Evolutionary conservation across 2,329 filamentous ascomycete species (phyloP).

Genomic region (Colletotrichum lupini): DNA sequence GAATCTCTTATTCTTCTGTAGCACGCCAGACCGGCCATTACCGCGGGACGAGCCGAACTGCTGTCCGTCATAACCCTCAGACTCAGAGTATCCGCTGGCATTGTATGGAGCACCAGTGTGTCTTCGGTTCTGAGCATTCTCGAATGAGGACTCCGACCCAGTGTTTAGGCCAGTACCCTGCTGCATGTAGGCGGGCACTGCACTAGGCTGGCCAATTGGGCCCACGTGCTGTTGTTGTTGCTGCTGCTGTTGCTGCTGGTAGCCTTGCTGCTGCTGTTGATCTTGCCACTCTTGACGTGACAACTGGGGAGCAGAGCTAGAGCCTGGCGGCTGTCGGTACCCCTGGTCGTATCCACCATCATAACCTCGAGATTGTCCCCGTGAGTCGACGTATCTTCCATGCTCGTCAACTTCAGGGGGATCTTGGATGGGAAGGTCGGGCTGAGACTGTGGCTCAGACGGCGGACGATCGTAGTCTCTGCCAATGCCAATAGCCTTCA

Average conservation of each 20-base stretch:
- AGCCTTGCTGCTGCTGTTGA: conserved; percentile 47
- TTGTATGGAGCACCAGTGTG: conserved; percentile 57
- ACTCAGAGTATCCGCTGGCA: conserved; percentile 50
- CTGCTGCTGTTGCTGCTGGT: conserved; percentile 45
- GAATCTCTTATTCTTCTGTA: conserved; percentile 91
- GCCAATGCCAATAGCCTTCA: conserved; percentile 72
- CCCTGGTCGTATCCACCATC: conserved; percentile 33
- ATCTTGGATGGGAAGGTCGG: conserved; percentile 64
- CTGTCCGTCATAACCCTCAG: conserved; percentile 55
- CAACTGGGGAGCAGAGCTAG: conserved; percentile 41
- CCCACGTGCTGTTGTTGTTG: conserved; percentile 56
- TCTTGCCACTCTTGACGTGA: conserved; percentile 43
- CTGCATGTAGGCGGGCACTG: conserved; percentile 59
- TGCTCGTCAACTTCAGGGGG: conserved; percentile 52
- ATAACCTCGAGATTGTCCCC: conserved; percentile 32
- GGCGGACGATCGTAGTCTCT: conserved; percentile 62
- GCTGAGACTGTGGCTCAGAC: conserved; percentile 60
- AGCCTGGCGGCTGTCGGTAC: conserved; percentile 30
- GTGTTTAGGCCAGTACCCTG: conserved; percentile 60
- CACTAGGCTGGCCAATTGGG: conserved; percentile 48
- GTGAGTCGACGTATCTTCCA: conserved; percentile 47
- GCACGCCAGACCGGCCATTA: conserved; percentile 38
- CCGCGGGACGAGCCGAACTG: conserved; percentile 46
- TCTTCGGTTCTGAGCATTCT: conserved; percentile 46
- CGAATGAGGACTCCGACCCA: conserved; percentile 65